Evolutionary conservation across 805 yeast species (phyloP).

Genomic region (Candida railenensis): DNA sequence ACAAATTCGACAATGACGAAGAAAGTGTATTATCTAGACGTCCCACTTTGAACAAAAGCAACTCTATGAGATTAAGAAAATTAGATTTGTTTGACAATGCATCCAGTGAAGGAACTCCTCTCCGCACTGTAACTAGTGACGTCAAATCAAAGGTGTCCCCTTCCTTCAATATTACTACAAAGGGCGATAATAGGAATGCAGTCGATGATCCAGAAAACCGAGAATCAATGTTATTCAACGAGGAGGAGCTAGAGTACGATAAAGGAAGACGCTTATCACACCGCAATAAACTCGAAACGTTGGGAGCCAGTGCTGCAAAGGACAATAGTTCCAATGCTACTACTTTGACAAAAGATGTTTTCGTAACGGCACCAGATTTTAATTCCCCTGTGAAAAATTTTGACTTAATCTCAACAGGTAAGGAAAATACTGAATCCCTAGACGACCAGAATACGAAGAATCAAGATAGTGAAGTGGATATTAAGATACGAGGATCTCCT

Average conservation of each 20-base stretch:
- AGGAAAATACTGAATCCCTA: not conserved
- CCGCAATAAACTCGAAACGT: constrained; percentile 14
- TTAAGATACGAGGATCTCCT: not conserved
- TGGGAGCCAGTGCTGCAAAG: constrained; percentile 17
- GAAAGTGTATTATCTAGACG: constrained; percentile 30
- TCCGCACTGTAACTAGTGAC: not conserved
- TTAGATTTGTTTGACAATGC: constrained; percentile 23
- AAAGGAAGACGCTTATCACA: constrained; percentile 7
- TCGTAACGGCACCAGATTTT: constrained; percentile 23
- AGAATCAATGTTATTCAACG: constrained; percentile 15
- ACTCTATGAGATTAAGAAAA: constrained; percentile 41
- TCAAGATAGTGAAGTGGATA: not conserved
- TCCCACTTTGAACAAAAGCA: constrained; percentile 38
- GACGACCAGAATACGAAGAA: not conserved
- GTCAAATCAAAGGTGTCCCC: not conserved
- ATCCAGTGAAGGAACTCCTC: not conserved
- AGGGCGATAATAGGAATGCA: not conserved
- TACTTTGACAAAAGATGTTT: constrained; percentile 18
- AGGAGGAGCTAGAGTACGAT: constrained; percentile 10
- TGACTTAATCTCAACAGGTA: not conserved
- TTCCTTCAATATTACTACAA: not conserved
- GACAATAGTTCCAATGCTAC: constrained; percentile 12
- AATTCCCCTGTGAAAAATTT: not conserved
- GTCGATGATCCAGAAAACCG: not conserved
- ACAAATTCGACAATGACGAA: constrained; percentile 29